Conservation (phyloP, 352 stramenopile species). For the Phytopythium chamaehyphon region DNA sequence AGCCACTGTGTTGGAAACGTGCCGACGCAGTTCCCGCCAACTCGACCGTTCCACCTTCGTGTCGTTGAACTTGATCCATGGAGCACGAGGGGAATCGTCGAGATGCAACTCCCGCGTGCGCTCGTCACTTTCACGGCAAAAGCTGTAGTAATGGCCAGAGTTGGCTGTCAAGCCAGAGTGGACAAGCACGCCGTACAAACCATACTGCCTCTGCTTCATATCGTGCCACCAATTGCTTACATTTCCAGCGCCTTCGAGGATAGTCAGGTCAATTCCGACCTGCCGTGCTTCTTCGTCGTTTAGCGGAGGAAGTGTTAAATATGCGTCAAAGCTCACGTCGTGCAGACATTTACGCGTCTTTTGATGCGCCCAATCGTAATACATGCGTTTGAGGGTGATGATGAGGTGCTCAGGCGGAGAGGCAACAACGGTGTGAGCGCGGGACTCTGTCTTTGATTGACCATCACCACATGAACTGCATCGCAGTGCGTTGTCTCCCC, state of each 20-base stretch:
- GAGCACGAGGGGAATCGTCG: constrained; percentile 67
- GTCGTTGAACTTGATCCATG: constrained; percentile 93
- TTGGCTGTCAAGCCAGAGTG: constrained; percentile 88
- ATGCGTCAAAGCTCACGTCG: constrained; percentile 69
- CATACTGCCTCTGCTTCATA: constrained; percentile 54
- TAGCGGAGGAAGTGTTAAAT: constrained; percentile 68
- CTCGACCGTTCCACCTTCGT: constrained; percentile 71
- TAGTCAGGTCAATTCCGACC: constrained; percentile 3
- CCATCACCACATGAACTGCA: constrained; percentile 51
- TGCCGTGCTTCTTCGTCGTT: constrained; percentile 49
- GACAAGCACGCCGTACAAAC: constrained; percentile 87
- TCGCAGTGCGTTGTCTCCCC: constrained; percentile 71
- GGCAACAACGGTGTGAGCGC: constrained; percentile 78
- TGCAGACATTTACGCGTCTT: constrained; percentile 87
- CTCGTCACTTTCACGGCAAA: constrained; percentile 78
- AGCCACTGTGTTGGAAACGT: constrained; percentile 74
- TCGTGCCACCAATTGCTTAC: constrained; percentile 4
- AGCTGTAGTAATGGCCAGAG: constrained; percentile 91
- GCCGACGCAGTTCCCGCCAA: constrained; percentile 81
- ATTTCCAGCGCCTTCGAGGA: constrained; percentile 13
- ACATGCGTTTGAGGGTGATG: constrained; percentile 89
- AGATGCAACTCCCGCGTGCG: constrained; percentile 67
- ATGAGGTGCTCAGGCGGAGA: constrained; percentile 81
- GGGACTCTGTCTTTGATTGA: constrained; percentile 72
- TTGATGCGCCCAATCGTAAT: constrained; percentile 85